These are phyloP conservation scores for Cicer cuneatum DNA, from an alignment of 306 rosid species.

Conservation along the genomic window DNA sequence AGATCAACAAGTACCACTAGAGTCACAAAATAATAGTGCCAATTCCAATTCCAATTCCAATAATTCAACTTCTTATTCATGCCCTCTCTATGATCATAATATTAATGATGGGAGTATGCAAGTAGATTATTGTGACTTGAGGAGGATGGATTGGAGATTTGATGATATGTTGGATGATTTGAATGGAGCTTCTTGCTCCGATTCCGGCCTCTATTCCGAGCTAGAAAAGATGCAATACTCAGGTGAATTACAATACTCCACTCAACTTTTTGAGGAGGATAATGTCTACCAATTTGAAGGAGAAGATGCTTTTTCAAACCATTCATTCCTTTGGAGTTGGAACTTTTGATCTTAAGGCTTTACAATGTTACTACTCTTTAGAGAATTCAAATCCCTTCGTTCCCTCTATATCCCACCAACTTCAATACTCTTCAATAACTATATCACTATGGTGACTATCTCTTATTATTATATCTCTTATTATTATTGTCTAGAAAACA, in stretches of 20 bases:
- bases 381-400: too few species aligned
- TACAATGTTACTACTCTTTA: too few species aligned
- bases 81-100: not conserved
- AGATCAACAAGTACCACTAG: conserved; percentile 26
- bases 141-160: conserved; percentile 57
- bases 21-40: not conserved
- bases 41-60: not conserved
- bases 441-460: too few species aligned
- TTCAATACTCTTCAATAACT: too few species aligned
- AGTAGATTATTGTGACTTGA: conserved; percentile 35
- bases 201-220: conserved; percentile 43
- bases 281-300: conserved; percentile 30
- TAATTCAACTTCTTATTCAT: not conserved
- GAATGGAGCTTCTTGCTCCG: not conserved
- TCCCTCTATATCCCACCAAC: too few species aligned
- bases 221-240: conserved; percentile 47
- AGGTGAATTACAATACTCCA: conserved; percentile 40
- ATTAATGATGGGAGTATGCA: conserved; percentile 8
- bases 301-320: conserved; percentile 48
- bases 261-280: conserved; percentile 26
- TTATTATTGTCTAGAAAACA: too few species aligned
- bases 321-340: conserved; percentile 67
- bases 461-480: too few species aligned
- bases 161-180: conserved; percentile 50
- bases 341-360: conserved; percentile 47